Evolutionary conservation across 495 filamentous ascomycete species (phyloP).

Genomic region (Neurospora sp.): DNA sequence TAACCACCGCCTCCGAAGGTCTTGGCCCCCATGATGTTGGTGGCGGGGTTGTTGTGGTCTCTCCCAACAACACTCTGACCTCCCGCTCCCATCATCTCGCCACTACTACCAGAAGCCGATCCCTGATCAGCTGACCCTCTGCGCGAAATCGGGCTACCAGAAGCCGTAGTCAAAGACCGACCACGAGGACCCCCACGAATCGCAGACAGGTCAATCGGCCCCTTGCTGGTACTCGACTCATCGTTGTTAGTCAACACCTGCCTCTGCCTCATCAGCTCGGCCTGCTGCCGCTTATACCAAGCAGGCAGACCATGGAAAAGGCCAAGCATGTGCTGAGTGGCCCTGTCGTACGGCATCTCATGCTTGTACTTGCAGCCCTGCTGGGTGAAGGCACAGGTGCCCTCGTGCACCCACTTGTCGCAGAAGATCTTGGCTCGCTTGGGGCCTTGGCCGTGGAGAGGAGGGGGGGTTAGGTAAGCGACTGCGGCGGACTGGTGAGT

Average conservation of each 20-base stretch:
- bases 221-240: not conserved
- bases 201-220: not conserved
- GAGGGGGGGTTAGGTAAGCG: not conserved
- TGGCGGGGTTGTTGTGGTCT: not conserved
- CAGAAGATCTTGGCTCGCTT: conserved; percentile 62
- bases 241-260: not conserved
- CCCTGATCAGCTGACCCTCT: not conserved
- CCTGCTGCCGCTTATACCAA: conserved; percentile 44
- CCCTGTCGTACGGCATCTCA: conserved; percentile 61
- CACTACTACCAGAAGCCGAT: not conserved
- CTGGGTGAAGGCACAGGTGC: conserved; percentile 73
- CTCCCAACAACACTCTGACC: not conserved
- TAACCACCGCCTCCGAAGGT: not conserved
- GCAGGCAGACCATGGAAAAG: conserved; percentile 41
- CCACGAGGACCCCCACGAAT: not conserved
- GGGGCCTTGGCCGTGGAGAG: conserved; percentile 3
- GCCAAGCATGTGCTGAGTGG: conserved; percentile 53
- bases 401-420: conserved; percentile 76
- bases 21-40: not conserved
- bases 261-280: conserved; percentile 20
- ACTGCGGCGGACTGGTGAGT: not conserved
- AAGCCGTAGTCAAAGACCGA: not conserved
- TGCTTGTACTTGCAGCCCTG: conserved; percentile 82
- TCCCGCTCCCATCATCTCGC: not conserved
- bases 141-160: not conserved